phyloP scores from a whole-genome alignment of 139 green algal species.

The Micractinium conductrix region DNA sequence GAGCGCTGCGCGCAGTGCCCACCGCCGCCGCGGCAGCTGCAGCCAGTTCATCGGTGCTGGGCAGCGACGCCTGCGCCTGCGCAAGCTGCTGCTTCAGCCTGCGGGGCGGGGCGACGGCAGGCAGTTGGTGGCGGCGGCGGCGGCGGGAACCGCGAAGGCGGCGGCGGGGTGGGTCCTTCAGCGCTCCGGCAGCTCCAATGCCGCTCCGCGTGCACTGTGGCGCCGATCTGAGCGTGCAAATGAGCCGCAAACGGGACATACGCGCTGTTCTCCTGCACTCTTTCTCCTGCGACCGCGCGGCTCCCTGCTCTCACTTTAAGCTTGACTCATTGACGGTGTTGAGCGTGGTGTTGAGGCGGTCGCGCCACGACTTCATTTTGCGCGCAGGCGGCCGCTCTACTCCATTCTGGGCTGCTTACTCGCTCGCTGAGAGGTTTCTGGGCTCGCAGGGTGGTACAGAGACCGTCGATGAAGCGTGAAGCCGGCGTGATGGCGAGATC shows the following conservation, averaged over 20 bases:
- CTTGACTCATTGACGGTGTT: conserved; percentile 16
- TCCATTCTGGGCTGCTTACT: no score
- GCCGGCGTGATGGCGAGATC: no score
- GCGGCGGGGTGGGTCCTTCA: background rate
- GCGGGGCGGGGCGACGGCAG: background rate
- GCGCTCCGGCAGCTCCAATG: background rate
- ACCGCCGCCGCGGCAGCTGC: background rate
- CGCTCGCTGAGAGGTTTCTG: no score
- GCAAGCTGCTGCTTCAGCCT: conserved; percentile 33
- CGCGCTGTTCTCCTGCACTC: no score
- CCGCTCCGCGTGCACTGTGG: background rate
- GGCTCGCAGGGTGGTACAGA: no score
- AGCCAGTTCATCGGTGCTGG: background rate
- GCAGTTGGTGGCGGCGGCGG: background rate
- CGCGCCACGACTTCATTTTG: conserved; percentile 9
- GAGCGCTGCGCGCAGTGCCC: background rate
- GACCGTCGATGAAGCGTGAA: no score
- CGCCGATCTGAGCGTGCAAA: no score
- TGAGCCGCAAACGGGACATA: no score
- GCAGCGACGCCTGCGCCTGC: conserved; percentile 5
- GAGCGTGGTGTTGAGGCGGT: conserved; percentile 4
- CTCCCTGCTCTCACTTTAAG: conserved; percentile 10
- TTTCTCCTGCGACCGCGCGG: no score
- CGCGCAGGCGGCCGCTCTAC: no score
- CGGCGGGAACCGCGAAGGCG: background rate